Evolutionary conservation across 306 rosid genomes (phyloP), one percentile per base, ranked within the genome.

Genomic region (Pachyrhizus erosus): DNA sequence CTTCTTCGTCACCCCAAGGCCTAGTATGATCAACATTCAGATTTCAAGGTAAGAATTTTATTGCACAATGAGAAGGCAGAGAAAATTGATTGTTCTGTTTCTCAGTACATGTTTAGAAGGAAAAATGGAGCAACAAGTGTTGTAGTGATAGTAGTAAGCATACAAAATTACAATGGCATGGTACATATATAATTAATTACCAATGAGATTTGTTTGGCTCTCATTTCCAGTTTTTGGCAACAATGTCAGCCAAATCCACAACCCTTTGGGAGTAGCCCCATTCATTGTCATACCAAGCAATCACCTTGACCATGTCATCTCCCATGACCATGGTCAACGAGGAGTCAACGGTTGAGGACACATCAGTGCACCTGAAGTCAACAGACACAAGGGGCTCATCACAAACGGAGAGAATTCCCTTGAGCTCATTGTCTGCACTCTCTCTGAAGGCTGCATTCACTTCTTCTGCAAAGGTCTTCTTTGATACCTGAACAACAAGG

Each of bases 201-300:
- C 70, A 31, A 33, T 17, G 7, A 23, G 26, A 20, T 5, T 14
- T 14, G 79, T 40, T 31, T 31, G 57, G 60, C 43, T 64, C 89
- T 79, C 93, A 92, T 86, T 92, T 96, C 99, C 97, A 96, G 57
- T 87, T 90, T 82, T 92, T 64, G 91, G 99, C 98, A 83, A 96
- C 99, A 87, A 96, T 93, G 90, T 96, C 75, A 74, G 99, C 99
- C 90, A 96, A 88, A 88, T 96, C 99, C 34, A 96, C 99, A 11
- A 96, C 99, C 91, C 98, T 89, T 80, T 96, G 99, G 5, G 98
- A 96, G 91, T 96, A 96, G 66, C 99, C 99, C 99, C 98, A 93
- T 64, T 96, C 98, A 5, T 96, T 96, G 46, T 96, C 99, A 77
- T 93, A 96, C 99, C 99, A 96, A 61, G 99, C 99, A 79, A 96